These are phyloP conservation scores for Vigna nakashimae DNA, from an alignment of 306 rosid species.

Conservation along the genomic window DNA sequence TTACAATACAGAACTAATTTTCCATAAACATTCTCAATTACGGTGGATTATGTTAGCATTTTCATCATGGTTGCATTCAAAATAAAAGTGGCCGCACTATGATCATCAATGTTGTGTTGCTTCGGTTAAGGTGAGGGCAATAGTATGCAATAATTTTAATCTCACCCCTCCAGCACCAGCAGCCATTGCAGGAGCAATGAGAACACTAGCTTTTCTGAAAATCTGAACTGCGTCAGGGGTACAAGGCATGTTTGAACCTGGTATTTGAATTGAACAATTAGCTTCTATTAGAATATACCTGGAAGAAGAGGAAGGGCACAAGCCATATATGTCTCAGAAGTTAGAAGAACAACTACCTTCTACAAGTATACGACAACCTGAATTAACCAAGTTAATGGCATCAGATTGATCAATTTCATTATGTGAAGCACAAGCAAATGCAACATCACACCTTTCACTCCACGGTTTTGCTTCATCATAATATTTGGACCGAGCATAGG, in stretches of 20 bases:
- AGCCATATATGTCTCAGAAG: slow-evolving; percentile 21
- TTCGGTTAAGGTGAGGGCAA: slow-evolving; percentile 13
- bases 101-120: slow-evolving; percentile 7
- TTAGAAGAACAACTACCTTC: slow-evolving; percentile 70
- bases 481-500: slow-evolving; percentile 95
- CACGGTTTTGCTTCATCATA: slow-evolving; percentile 98
- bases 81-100: not conserved
- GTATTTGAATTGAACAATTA: slow-evolving; percentile 34
- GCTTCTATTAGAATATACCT: slow-evolving; percentile 33
- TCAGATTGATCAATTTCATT: slow-evolving; percentile 94
- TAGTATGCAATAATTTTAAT: slow-evolving; percentile 10
- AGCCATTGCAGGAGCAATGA: slow-evolving; percentile 98
- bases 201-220: slow-evolving; percentile 87
- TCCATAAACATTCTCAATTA: slow-evolving; percentile 9
- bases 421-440: slow-evolving; percentile 96
- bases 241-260: slow-evolving; percentile 98
- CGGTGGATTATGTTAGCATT: slow-evolving; percentile 15
- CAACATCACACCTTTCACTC: slow-evolving; percentile 93
- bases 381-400: slow-evolving; percentile 86
- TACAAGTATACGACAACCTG: slow-evolving; percentile 88
- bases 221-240: slow-evolving; percentile 89
- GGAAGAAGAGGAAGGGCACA: not conserved
- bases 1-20: slow-evolving; percentile 4
- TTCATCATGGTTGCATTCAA: slow-evolving; percentile 2
- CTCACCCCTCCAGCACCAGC: slow-evolving; percentile 99